Evolutionary conservation across 306 rosid species (phyloP).

Genomic region (Quercus wislizeni): DNA sequence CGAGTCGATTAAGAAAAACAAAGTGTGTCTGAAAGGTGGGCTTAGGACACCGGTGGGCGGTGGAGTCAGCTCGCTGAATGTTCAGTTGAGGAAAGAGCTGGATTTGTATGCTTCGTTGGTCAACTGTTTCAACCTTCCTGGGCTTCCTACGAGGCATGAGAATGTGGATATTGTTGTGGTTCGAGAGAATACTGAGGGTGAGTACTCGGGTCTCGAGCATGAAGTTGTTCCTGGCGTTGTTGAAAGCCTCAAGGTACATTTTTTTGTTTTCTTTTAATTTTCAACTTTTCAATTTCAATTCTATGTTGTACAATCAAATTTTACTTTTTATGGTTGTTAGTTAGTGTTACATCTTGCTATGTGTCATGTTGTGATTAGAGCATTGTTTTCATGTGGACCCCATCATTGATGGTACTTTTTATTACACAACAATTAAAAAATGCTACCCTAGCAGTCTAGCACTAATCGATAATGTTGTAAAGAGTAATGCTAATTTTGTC

Average conservation of each 20-base stretch:
- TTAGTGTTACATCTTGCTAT: too few species aligned
- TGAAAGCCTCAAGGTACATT: constrained; percentile 78
- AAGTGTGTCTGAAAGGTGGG: constrained; percentile 86
- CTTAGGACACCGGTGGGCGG: constrained; percentile 78
- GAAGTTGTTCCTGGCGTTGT: constrained; percentile 95
- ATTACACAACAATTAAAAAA: too few species aligned
- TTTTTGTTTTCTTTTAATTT: too few species aligned
- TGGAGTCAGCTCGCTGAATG: constrained; percentile 74
- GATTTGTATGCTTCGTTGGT: constrained; percentile 88
- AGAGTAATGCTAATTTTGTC: too few species aligned
- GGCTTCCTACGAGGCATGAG: constrained; percentile 63
- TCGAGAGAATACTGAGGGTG: constrained; percentile 87
- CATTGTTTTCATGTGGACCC: too few species aligned
- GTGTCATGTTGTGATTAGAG: too few species aligned
- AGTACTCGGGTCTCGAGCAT: constrained; percentile 82
- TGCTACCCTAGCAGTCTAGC: too few species aligned
- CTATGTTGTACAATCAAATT: too few species aligned
- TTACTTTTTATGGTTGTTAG: too few species aligned
- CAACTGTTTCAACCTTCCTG: constrained; percentile 68
- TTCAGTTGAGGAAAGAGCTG: constrained; percentile 75
- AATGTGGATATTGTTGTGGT: constrained; percentile 84
- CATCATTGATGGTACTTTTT: too few species aligned
- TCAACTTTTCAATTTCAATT: too few species aligned
- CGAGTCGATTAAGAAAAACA: constrained; percentile 76
- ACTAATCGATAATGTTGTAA: too few species aligned